Base-by-base conservation (phyloP, 2,329 filamentous ascomycete species). In the Calonectria leucothoes region DNA sequence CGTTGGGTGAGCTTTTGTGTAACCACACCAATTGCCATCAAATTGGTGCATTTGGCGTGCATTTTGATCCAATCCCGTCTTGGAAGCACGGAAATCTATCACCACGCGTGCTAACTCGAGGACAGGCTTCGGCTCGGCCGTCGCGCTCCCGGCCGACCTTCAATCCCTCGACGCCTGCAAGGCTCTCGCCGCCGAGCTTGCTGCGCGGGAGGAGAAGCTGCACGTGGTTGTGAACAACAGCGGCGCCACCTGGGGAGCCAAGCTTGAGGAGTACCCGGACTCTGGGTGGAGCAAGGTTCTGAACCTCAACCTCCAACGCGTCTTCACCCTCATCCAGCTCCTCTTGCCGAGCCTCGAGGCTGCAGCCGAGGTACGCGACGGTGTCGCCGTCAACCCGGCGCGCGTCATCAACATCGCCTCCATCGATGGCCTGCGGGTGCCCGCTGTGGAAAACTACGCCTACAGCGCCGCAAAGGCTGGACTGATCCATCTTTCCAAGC, bases 151-250 rank as follows among this genome's bases (percentile, higher is more conserved):
- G 3, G 91, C 91, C n/a, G 89, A 93, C 83, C 89, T 94, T 70
- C 91, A 93, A 83, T 87, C 89, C 74, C 87, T 91, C 27, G 83
- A 87, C 42, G 90, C 91, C 48, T 89, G 90, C 82, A 84, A 87
- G 76, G 83, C 84, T 31, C 86, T 93, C 25, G 90, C 88, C 0
- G 83, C 85, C 0, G 87, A 90, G 78, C 82, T 93, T 29, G 78
- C 84, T 45, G 83, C 84, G 71, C 84, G 85, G 48, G 91, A 92
- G 85, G 86, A 69, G 86, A 71, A 67, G 42, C 39, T 94, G 27
- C 87, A 94, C 79, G 86, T 93, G 55, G 87, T 93, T 14, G 87
- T 93, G 76, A 93, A 93, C 86, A 94, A 94, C 85, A 89, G 87
- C 57, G 92, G 92, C 76, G 90, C 89, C 45, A 90, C 91, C 73